These are phyloP conservation scores for Citrus unshiu DNA, from an alignment of 345 rosid species.

Conservation along the genomic window DNA sequence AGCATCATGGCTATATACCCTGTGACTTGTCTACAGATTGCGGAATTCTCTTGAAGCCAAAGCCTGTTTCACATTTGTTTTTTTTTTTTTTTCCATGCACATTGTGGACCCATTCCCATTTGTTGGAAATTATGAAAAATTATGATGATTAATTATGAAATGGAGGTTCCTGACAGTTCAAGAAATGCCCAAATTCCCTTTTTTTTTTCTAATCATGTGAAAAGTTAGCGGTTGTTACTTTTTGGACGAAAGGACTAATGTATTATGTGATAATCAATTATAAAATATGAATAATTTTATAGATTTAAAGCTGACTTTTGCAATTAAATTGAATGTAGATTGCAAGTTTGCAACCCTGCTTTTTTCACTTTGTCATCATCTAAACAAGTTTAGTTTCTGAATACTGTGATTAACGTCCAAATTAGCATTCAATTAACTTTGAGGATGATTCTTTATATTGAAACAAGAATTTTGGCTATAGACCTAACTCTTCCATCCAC, in stretches of 20 bases:
- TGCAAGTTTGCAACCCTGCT: background rate
- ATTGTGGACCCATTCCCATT: slow-evolving; percentile 2
- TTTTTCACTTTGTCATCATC: background rate
- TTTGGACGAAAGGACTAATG: background rate
- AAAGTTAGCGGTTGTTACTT: background rate
- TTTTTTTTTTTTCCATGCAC: background rate
- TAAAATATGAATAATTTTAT: no score
- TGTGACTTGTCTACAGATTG: background rate
- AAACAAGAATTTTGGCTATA: background rate
- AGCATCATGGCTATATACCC: background rate
- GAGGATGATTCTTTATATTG: background rate
- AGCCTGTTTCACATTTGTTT: slow-evolving; percentile 14
- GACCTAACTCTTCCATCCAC: background rate
- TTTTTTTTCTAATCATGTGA: background rate
- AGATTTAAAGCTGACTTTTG: no score
- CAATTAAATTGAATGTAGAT: background rate
- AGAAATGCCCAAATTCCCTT: background rate
- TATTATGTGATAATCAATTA: background rate
- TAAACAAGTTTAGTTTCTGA: background rate
- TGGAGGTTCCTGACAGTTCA: slow-evolving; percentile 22
- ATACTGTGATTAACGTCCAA: background rate
- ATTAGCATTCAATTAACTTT: background rate
- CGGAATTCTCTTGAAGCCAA: slow-evolving; percentile 29
- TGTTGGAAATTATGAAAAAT: background rate
- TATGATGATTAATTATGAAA: background rate